Percentiles rank a stretch among this genome's conserved stretches.
These are phyloP conservation scores for Pyricularia sp. DNA, from an alignment of 2,329 filamentous ascomycete species.

Conservation along the genomic window DNA sequence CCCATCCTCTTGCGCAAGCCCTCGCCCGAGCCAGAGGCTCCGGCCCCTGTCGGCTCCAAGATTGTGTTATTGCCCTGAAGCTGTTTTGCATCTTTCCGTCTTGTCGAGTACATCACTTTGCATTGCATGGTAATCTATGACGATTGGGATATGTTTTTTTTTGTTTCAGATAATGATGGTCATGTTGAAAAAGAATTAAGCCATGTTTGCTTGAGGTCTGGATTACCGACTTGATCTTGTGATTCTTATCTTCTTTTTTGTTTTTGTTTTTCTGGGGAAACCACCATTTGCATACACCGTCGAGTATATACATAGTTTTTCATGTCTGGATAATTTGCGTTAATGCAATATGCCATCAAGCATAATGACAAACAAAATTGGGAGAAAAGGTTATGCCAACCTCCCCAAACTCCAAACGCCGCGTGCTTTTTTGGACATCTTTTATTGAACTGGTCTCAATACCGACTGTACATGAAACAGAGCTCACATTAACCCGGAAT, in stretches of 20 bases:
- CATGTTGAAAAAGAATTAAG: not conserved
- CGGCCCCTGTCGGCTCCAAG: constrained; percentile 7
- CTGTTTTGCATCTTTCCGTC: not conserved
- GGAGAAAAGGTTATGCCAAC: not conserved
- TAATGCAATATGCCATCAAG: not conserved
- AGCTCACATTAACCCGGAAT: not conserved
- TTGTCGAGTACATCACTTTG: not conserved
- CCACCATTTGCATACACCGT: not conserved
- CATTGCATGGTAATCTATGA: not conserved
- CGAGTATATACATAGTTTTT: not conserved
- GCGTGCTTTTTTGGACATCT: not conserved
- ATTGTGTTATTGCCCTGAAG: constrained; percentile 9
- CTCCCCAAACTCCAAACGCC: not conserved
- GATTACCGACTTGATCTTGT: not conserved
- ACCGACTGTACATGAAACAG: not conserved
- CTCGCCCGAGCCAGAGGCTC: not conserved
- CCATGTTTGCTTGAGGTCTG: not conserved
- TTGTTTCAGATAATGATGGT: not conserved
- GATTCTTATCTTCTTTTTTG: not conserved
- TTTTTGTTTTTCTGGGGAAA: not conserved
- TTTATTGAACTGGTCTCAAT: not conserved
- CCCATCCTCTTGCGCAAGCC: not conserved
- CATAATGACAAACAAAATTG: not conserved
- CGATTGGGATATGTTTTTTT: not conserved
- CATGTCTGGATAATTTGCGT: not conserved